These are phyloP conservation scores for Fusarium cyanostomum DNA, from an alignment of 2,329 filamentous ascomycete species.

Conservation along the genomic window DNA sequence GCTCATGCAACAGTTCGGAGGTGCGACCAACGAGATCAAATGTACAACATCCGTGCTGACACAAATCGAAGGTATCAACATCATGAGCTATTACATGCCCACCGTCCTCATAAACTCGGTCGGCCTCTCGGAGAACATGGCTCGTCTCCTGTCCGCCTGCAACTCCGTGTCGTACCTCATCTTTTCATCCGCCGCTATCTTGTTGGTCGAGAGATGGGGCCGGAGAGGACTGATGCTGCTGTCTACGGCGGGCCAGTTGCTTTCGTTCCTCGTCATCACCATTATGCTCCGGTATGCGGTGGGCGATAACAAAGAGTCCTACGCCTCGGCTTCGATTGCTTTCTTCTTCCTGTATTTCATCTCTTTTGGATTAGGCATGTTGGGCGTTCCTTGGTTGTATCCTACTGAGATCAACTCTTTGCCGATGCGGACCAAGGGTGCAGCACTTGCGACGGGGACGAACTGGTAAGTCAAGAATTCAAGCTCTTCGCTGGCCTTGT, in stretches of 20 bases:
- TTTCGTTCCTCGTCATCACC: constrained; percentile 27
- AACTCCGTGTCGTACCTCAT: constrained; percentile 43
- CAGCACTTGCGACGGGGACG: constrained; percentile 25
- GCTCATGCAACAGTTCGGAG: constrained; percentile 39
- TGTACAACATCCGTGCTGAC: no score
- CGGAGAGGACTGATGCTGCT: constrained; percentile 29
- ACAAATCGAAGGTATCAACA: constrained; percentile 29
- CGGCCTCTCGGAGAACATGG: constrained; percentile 57
- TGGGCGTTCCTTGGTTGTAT: constrained; percentile 44
- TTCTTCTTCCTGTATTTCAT: constrained; percentile 36
- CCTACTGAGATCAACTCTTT: constrained; percentile 49
- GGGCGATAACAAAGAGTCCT: background rate
- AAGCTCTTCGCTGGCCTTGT: no score
- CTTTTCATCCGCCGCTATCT: constrained; percentile 17
- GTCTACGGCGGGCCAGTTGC: constrained; percentile 17
- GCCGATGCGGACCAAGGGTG: constrained; percentile 45
- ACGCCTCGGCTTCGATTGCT: constrained; percentile 4
- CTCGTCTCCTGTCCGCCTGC: constrained; percentile 60
- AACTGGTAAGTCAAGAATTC: constrained; percentile 17
- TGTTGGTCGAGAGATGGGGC: constrained; percentile 18
- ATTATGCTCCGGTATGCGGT: constrained; percentile 21
- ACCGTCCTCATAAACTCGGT: constrained; percentile 62
- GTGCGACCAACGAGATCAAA: no score
- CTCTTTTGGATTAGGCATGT: constrained; percentile 26
- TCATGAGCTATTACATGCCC: constrained; percentile 48